Percentiles rank a stretch among this genome's conserved stretches.
Evolutionary conservation across 148 eudicot genomes (phyloP).

Genomic region (Polygonum aviculare): DNA sequence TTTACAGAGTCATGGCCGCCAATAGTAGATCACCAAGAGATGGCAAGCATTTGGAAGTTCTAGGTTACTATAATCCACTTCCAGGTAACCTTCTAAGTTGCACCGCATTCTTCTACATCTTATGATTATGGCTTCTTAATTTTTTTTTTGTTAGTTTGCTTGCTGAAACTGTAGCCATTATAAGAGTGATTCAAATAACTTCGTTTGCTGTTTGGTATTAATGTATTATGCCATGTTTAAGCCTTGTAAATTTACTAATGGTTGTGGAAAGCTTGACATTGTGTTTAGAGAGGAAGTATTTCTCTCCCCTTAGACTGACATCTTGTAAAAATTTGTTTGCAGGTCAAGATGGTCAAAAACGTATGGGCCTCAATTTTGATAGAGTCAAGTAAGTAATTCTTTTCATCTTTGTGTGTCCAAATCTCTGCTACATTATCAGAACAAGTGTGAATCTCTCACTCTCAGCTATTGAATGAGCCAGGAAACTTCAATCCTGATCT

Average conservation of each 20-base stretch:
- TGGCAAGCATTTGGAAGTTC: constrained; percentile 87
- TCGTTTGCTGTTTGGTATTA: not conserved
- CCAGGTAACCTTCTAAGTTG: constrained; percentile 37
- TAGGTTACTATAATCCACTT: constrained; percentile 87
- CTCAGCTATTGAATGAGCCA: not conserved
- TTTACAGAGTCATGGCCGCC: constrained; percentile 87
- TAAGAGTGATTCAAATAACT: not conserved
- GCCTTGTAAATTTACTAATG: not conserved
- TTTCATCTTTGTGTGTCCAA: not conserved
- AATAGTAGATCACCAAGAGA: constrained; percentile 86
- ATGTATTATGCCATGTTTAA: not conserved
- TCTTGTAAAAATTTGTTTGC: constrained; percentile 22
- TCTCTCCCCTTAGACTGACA: not conserved
- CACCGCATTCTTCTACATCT: not conserved
- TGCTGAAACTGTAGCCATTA: not conserved
- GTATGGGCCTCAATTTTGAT: constrained; percentile 93
- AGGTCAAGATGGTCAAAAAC: constrained; percentile 88
- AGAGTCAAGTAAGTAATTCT: constrained; percentile 67
- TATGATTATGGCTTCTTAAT: not conserved
- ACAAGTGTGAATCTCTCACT: not conserved
- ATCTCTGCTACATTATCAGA: not conserved
- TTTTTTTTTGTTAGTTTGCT: not conserved
- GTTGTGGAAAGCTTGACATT: not conserved
- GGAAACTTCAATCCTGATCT: no score
- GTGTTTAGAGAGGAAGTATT: not conserved